Percentiles rank a stretch among this genome's conserved stretches.
phyloP scores from a whole-genome alignment of 2,329 filamentous ascomycete genomes.

The Gliomastix tumulicola region DNA sequence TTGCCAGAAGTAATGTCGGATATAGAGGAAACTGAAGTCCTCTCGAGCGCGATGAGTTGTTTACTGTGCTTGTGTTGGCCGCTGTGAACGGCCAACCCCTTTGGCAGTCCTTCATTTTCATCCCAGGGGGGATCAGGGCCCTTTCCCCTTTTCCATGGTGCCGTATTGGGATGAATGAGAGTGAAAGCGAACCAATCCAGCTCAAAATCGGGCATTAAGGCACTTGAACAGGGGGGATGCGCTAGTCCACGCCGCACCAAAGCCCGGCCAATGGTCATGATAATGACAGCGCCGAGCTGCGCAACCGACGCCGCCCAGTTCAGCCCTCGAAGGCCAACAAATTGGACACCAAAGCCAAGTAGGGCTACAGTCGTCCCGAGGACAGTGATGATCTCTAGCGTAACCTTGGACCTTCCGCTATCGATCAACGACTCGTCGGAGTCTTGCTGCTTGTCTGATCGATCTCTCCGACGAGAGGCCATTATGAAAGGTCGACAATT shows the following conservation, averaged over 20 bases:
- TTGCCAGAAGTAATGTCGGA: too few species aligned
- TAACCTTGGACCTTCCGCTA: too few species aligned
- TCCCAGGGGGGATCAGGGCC: too few species aligned
- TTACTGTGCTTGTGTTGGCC: too few species aligned
- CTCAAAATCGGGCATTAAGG: slow-evolving; percentile 9
- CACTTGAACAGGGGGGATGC: background rate
- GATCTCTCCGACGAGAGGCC: background rate
- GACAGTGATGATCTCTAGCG: background rate
- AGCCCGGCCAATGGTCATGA: slow-evolving; percentile 15
- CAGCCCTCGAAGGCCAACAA: slow-evolving; percentile 16
- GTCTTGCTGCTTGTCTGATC: background rate
- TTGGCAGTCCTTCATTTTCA: too few species aligned
- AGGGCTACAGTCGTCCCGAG: slow-evolving; percentile 10
- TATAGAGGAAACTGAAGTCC: too few species aligned
- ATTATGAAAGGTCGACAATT: background rate
- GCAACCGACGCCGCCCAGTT: slow-evolving; percentile 15
- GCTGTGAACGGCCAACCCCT: too few species aligned
- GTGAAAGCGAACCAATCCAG: slow-evolving; percentile 17
- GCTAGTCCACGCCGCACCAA: slow-evolving; percentile 13
- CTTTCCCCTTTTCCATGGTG: slow-evolving; percentile 5
- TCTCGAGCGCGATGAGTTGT: too few species aligned
- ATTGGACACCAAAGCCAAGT: slow-evolving; percentile 17
- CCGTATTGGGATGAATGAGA: slow-evolving; percentile 3
- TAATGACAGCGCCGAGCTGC: slow-evolving; percentile 12
- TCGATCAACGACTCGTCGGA: too few species aligned